Evolutionary conservation across 108 stramenopile genomes (phyloP).

Genomic region (Fragilaria crotonensis): DNA sequence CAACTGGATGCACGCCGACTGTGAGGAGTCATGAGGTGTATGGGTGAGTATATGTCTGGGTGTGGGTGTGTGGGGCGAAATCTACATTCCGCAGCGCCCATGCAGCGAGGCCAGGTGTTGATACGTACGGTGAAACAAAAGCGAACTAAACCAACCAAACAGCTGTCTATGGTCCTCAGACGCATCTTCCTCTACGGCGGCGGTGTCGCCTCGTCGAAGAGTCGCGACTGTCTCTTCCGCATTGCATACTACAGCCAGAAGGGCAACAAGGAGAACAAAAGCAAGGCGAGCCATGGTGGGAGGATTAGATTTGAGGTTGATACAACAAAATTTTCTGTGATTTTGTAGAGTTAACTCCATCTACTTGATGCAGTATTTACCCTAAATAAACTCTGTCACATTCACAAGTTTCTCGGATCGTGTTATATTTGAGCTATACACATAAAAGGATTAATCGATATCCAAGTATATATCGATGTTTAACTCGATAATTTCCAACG

Average conservation of each 20-base stretch:
- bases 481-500: too few relatives aligned
- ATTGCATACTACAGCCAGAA: background rate
- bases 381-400: too few relatives aligned
- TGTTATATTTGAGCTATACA: too few relatives aligned
- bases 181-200: background rate
- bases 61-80: background rate
- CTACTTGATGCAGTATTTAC: too few relatives aligned
- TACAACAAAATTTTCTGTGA: too few relatives aligned
- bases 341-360: too few relatives aligned
- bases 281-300: background rate
- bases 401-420: too few relatives aligned
- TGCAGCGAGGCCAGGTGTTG: too few relatives aligned
- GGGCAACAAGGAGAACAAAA: background rate
- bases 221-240: background rate
- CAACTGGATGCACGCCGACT: background rate
- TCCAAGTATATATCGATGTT: too few relatives aligned
- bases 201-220: background rate
- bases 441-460: too few relatives aligned
- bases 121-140: background rate
- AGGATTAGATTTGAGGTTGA: background rate
- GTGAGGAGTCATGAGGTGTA: background rate
- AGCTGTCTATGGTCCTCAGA: background rate
- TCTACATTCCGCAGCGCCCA: too few relatives aligned
- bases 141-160: background rate
- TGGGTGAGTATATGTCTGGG: background rate